A percentile compares a stretch with the other conserved stretches of the same genome.
phyloP scores from a whole-genome alignment of 169 alveolate genomes.

The Plasmodium cynomolgi region DNA sequence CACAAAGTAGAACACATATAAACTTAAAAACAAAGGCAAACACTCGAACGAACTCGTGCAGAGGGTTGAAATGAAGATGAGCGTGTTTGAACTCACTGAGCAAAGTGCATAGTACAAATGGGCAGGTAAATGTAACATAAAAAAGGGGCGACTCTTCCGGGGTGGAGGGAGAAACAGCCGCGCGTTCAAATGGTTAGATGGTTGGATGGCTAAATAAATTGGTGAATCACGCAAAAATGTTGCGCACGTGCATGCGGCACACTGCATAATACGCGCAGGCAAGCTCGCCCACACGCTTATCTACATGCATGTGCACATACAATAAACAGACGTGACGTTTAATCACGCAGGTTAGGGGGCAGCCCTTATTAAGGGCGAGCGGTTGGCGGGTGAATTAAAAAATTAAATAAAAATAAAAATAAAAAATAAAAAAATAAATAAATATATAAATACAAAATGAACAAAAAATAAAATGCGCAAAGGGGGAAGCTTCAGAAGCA shows the following conservation, averaged over 20 bases:
- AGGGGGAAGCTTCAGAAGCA: neutral
- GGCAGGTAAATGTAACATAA: neutral
- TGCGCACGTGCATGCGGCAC: neutral
- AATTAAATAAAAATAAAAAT: neutral
- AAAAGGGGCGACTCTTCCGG: neutral
- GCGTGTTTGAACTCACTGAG: neutral
- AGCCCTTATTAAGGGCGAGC: neutral
- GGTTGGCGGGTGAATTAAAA: neutral
- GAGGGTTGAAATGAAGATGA: neutral
- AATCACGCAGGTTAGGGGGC: neutral
- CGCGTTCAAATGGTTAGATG: neutral
- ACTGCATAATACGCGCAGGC: neutral
- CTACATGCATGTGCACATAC: neutral
- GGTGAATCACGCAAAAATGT: neutral
- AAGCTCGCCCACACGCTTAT: neutral
- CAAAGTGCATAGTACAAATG: neutral
- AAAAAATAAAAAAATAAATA: neutral
- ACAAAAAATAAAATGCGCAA: neutral
- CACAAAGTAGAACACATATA: neutral
- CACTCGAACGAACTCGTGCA: neutral
- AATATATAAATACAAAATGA: neutral
- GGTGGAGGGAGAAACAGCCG: neutral
- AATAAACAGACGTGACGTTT: neutral
- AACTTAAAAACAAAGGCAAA: constrained; percentile 1
- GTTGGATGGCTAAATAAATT: neutral